Percentiles rank a stretch among this genome's conserved stretches.
Evolutionary conservation across 805 yeast species (phyloP).

Genomic region (Starmerella apicola): DNA sequence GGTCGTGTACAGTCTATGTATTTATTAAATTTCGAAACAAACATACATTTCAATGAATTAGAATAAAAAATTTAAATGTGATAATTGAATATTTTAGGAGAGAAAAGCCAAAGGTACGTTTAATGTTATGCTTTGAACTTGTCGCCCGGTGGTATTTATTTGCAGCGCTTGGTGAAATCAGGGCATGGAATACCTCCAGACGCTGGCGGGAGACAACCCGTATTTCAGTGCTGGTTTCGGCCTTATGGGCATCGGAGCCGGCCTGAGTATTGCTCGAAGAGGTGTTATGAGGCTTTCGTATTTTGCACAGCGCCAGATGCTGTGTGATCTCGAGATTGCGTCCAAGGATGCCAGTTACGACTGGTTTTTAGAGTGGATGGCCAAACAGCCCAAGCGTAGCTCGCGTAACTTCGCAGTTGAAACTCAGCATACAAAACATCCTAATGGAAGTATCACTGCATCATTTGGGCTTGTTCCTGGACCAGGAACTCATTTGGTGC

Average conservation of each 20-base stretch:
- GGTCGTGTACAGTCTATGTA: too few relatives aligned
- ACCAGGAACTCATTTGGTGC: slow-evolving; percentile 84
- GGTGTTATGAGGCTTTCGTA: slow-evolving; percentile 52
- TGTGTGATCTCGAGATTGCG: slow-evolving; percentile 87
- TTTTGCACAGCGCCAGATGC: slow-evolving; percentile 64
- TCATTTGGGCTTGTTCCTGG: slow-evolving; percentile 90
- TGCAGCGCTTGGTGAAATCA: too few relatives aligned
- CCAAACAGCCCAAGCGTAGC: slow-evolving; percentile 57
- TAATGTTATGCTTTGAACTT: too few relatives aligned
- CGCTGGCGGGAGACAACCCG: slow-evolving; percentile 53
- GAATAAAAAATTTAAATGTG: not conserved
- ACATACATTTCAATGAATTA: not conserved
- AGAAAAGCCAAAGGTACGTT: too few relatives aligned
- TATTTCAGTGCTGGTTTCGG: slow-evolving; percentile 99
- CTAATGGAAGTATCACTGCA: slow-evolving; percentile 81
- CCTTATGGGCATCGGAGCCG: slow-evolving; percentile 86
- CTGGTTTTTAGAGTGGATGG: slow-evolving; percentile 97
- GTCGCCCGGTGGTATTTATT: too few relatives aligned
- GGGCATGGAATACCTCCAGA: slow-evolving; percentile 11
- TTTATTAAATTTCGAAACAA: too few relatives aligned
- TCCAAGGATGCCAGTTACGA: slow-evolving; percentile 84
- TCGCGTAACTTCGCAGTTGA: slow-evolving; percentile 84
- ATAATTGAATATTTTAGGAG: not conserved
- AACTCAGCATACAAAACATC: slow-evolving; percentile 76
- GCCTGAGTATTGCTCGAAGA: slow-evolving; percentile 62